Evolutionary conservation across 805 yeast species (phyloP).

Genomic region (Scheffersomyces coipomensis): DNA sequence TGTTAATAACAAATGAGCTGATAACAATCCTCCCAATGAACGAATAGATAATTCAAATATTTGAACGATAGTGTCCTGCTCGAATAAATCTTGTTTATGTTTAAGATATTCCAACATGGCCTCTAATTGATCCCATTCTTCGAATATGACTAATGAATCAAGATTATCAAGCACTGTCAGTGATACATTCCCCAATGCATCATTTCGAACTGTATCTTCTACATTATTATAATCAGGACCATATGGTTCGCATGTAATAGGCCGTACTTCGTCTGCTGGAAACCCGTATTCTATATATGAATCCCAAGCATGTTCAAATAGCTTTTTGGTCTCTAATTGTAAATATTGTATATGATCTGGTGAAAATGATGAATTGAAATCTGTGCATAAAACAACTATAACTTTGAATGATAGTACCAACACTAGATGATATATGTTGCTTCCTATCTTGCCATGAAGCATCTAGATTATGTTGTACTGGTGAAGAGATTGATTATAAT

Average conservation of each 20-base stretch:
- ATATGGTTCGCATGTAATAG: slow-evolving; percentile 67
- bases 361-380: slow-evolving; percentile 26
- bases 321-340: slow-evolving; percentile 45
- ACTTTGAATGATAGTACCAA: background rate
- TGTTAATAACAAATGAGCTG: slow-evolving; percentile 60
- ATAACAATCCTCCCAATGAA: slow-evolving; percentile 75
- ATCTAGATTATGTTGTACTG: too few species aligned
- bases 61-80: slow-evolving; percentile 71
- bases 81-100: slow-evolving; percentile 38
- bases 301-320: slow-evolving; percentile 76
- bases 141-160: slow-evolving; percentile 75
- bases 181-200: slow-evolving; percentile 81
- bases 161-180: slow-evolving; percentile 76
- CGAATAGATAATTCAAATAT: slow-evolving; percentile 87
- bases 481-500: too few species aligned
- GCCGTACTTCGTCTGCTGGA: slow-evolving; percentile 81
- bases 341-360: slow-evolving; percentile 32
- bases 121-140: slow-evolving; percentile 56
- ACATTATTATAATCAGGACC: slow-evolving; percentile 59
- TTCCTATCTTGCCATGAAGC: too few species aligned
- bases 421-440: background rate
- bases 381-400: background rate
- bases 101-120: slow-evolving; percentile 25
- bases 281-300: slow-evolving; percentile 68
- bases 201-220: slow-evolving; percentile 63